Conservation (phyloP, 345 rosid species). For the Moricandia moricandioides region DNA sequence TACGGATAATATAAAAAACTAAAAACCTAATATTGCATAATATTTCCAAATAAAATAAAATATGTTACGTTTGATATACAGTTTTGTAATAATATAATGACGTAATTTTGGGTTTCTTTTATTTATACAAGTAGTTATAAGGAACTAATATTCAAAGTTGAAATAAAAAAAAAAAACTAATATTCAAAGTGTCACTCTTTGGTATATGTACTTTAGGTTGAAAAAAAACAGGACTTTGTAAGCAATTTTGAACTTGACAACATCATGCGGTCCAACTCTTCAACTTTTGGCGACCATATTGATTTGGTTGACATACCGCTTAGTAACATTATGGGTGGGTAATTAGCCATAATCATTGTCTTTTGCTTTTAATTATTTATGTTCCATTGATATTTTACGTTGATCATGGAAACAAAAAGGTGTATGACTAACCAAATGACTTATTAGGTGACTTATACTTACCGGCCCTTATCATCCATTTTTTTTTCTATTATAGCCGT, state of each 20-base stretch:
- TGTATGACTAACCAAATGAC: background rate
- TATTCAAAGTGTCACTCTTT: conserved; percentile 5
- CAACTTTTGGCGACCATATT: conserved; percentile 29
- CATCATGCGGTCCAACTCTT: conserved; percentile 26
- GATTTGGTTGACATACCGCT: background rate
- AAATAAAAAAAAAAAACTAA: background rate
- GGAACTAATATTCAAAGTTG: too few relatives aligned
- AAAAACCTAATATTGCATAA: background rate
- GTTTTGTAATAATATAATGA: background rate
- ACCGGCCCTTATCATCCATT: background rate
- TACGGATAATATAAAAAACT: background rate
- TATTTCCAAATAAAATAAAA: background rate
- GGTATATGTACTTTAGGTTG: conserved; percentile 26
- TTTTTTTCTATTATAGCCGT: background rate
- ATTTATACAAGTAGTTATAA: too few relatives aligned
- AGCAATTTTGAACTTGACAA: conserved; percentile 21
- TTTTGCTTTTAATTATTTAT: conserved; percentile 15
- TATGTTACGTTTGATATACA: background rate
- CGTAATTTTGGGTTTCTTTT: background rate
- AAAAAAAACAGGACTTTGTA: conserved; percentile 20
- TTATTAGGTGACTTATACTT: too few relatives aligned
- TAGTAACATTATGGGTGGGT: conserved; percentile 14
- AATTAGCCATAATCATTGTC: conserved; percentile 14
- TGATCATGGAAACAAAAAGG: conserved; percentile 12
- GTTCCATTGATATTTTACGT: background rate